These are phyloP conservation scores for Fomitopsis schrenkii DNA, from an alignment of 1,284 basidiomycete genomes.

Conservation along the genomic window DNA sequence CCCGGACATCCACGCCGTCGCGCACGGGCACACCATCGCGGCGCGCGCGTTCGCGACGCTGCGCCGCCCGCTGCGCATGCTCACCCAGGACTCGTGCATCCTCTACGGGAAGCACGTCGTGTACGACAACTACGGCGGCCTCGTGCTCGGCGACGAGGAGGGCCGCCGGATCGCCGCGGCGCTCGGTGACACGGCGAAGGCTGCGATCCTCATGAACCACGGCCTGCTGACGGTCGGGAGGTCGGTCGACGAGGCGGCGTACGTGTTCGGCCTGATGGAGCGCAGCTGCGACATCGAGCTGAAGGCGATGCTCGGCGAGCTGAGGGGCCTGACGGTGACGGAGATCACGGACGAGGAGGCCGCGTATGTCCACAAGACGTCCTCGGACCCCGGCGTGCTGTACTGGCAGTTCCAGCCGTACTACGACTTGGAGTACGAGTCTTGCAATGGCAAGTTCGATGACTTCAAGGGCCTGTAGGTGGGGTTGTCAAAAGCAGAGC, in stretches of 20 bases:
- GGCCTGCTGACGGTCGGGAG: background rate
- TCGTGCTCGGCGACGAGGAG: background rate
- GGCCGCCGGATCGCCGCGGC: background rate
- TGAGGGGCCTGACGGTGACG: background rate
- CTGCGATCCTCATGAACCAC: background rate
- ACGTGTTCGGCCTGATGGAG: background rate
- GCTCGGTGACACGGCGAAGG: background rate
- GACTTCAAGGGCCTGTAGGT: background rate
- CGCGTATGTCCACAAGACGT: background rate
- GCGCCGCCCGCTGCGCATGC: background rate
- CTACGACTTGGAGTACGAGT: background rate
- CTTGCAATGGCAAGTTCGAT: background rate
- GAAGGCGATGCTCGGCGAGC: background rate
- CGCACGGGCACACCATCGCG: background rate
- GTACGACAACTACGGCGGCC: background rate
- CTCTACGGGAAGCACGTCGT: background rate
- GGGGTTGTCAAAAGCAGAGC: background rate
- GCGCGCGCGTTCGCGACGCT: background rate
- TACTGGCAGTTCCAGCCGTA: background rate
- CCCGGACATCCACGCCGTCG: background rate
- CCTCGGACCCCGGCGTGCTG: background rate
- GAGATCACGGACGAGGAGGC: background rate
- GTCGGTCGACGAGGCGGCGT: background rate
- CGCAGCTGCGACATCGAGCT: constrained; percentile 1
- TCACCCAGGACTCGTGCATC: background rate